A percentile compares a stretch with the other conserved stretches of the same genome.
These are phyloP conservation scores for Dalbergia cultrata DNA, from an alignment of 306 rosid species.

Conservation along the genomic window DNA sequence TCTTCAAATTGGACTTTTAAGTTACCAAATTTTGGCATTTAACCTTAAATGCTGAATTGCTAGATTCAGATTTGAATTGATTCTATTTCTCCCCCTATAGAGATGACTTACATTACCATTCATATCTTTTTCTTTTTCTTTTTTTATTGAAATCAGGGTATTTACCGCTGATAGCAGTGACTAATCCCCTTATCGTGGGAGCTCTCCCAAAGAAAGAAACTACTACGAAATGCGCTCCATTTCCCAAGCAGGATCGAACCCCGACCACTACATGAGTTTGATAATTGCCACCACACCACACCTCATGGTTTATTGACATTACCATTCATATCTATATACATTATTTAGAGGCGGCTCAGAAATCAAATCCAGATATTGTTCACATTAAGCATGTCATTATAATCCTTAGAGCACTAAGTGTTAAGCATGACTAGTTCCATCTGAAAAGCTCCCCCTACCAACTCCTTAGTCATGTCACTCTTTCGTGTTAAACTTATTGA, in stretches of 20 bases:
- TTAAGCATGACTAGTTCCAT: conserved; percentile 31
- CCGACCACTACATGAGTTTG: too few relatives aligned
- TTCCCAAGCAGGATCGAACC: too few relatives aligned
- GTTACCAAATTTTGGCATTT: neutral
- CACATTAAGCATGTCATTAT: too few relatives aligned
- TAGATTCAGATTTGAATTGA: conserved; percentile 1
- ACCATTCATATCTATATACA: neutral
- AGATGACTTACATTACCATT: neutral
- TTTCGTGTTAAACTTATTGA: conserved; percentile 33
- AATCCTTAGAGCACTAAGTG: neutral
- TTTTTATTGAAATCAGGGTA: too few relatives aligned
- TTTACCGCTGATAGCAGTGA: too few relatives aligned
- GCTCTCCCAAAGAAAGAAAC: too few relatives aligned
- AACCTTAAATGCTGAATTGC: conserved; percentile 11
- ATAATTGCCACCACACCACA: too few relatives aligned
- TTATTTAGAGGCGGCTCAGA: neutral
- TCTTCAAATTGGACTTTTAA: neutral
- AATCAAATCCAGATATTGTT: neutral
- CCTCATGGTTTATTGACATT: too few relatives aligned
- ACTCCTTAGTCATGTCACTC: conserved; percentile 39
- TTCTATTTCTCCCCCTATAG: neutral
- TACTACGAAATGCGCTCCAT: too few relatives aligned
- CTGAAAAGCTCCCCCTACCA: conserved; percentile 42
- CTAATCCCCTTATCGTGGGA: too few relatives aligned
- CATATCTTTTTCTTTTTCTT: too few relatives aligned